Conservation (phyloP, 371 early-diverging fungal genomes). For the Mortierella sp. region DNA sequence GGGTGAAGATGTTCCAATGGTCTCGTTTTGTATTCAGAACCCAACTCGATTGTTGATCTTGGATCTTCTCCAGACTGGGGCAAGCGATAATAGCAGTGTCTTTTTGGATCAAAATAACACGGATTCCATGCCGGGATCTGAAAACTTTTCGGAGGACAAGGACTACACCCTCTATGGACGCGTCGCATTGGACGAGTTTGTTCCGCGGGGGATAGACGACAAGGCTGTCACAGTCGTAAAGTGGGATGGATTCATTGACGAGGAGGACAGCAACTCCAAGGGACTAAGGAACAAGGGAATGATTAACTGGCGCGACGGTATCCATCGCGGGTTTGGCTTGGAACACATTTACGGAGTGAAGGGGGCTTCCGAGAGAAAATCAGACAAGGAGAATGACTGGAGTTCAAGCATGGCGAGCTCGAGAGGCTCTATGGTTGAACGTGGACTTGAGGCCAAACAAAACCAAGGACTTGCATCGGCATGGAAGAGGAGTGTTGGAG, state of each 20-base stretch:
- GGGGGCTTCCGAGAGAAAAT: not conserved
- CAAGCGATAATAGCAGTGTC: not conserved
- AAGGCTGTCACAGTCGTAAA: constrained; percentile 10
- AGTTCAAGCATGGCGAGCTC: no score
- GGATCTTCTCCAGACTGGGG: constrained; percentile 16
- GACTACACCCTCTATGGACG: constrained; percentile 21
- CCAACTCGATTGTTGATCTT: constrained; percentile 20
- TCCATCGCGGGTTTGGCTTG: constrained; percentile 14
- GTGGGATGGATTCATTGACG: constrained; percentile 32
- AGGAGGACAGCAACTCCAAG: not conserved
- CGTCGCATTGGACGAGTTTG: constrained; percentile 18
- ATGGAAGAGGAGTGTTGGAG: not conserved
- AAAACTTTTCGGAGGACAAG: not conserved
- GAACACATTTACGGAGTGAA: constrained; percentile 31
- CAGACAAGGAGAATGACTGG: no score
- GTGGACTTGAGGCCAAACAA: no score
- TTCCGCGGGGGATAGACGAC: not conserved
- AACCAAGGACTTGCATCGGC: no score
- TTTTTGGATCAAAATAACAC: not conserved
- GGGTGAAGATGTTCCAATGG: constrained; percentile 8
- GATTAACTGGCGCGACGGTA: not conserved
- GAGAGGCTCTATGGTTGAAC: no score
- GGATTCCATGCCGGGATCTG: not conserved
- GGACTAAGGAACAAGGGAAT: not conserved
- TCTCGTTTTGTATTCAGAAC: constrained; percentile 32